A percentile compares a stretch with the other conserved stretches of the same genome.
Conservation (phyloP, 2,329 filamentous ascomycete genomes). For the Lachnum nothofagi region DNA sequence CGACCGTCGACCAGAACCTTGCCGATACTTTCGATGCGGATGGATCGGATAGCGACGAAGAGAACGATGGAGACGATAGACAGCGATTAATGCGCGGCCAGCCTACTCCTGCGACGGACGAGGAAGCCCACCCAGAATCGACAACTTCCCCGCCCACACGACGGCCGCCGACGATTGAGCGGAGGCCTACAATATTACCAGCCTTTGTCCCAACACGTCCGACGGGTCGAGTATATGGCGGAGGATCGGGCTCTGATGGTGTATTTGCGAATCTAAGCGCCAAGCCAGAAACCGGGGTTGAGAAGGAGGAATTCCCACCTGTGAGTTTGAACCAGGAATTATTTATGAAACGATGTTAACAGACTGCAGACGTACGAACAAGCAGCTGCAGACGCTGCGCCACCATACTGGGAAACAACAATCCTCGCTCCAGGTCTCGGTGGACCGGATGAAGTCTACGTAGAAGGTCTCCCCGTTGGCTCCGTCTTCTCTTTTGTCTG, state of each 20-base stretch:
- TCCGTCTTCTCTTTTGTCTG: constrained; percentile 82
- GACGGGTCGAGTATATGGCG: constrained; percentile 55
- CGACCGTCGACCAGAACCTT: constrained; percentile 68
- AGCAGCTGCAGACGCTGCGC: constrained; percentile 90
- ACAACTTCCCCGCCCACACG: constrained; percentile 15
- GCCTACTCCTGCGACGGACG: constrained; percentile 27
- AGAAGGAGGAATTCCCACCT: constrained; percentile 84
- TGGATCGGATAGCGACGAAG: constrained; percentile 66
- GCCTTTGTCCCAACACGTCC: constrained; percentile 24
- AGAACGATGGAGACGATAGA: constrained; percentile 72
- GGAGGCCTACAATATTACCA: constrained; percentile 27
- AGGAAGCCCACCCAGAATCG: constrained; percentile 31
- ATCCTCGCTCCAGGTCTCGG: constrained; percentile 88
- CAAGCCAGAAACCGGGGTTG: constrained; percentile 75
- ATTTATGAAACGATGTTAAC: constrained; percentile 8
- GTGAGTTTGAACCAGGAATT: constrained; percentile 51
- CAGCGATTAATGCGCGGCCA: constrained; percentile 76
- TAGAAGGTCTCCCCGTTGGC: constrained; percentile 90
- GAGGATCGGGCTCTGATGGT: constrained; percentile 78
- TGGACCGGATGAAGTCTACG: constrained; percentile 90
- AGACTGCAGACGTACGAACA: constrained; percentile 82
- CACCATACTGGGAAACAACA: constrained; percentile 98
- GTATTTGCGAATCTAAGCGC: constrained; percentile 94
- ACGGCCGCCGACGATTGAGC: constrained; percentile 22
- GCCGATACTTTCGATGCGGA: constrained; percentile 88